These are phyloP conservation scores for Tolypocladium pustulatum DNA, from an alignment of 2,329 filamentous ascomycete genomes.

Conservation along the genomic window DNA sequence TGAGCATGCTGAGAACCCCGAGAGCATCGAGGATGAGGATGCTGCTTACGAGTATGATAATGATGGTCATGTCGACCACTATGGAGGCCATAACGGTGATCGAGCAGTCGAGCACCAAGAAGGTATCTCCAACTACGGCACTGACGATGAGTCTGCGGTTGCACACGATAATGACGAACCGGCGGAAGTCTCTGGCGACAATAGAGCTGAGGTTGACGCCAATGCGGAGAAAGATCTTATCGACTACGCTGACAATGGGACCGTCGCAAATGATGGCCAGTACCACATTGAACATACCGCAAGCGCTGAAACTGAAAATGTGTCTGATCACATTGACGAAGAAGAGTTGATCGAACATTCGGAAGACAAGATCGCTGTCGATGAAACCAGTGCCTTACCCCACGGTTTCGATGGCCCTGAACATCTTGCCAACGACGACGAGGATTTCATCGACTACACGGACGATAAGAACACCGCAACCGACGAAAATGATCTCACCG, in stretches of 20 bases:
- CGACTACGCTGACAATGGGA: not conserved
- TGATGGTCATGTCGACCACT: not conserved
- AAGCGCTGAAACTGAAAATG: not conserved
- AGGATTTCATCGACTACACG: slow-evolving; percentile 3
- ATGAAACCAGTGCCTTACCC: not conserved
- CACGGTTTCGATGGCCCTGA: not conserved
- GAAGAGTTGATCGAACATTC: not conserved
- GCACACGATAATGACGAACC: not conserved
- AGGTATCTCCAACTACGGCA: not conserved
- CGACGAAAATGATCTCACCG: not conserved
- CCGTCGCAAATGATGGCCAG: not conserved
- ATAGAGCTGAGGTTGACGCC: not conserved
- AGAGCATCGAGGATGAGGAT: not conserved
- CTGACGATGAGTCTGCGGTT: not conserved
- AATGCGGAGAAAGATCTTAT: not conserved
- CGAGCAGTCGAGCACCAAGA: not conserved
- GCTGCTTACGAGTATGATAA: slow-evolving; percentile 7
- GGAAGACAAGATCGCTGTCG: not conserved
- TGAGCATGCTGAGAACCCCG: not conserved
- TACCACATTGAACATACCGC: not conserved
- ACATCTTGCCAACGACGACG: not conserved
- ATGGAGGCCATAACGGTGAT: not conserved
- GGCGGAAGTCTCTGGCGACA: not conserved
- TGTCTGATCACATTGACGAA: not conserved
- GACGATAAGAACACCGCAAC: slow-evolving; percentile 8